Percentiles rank a stretch among this genome's conserved stretches.
These are phyloP conservation scores for Nothophytophthora sp. DNA, from an alignment of 352 stramenopile genomes.

Conservation along the genomic window DNA sequence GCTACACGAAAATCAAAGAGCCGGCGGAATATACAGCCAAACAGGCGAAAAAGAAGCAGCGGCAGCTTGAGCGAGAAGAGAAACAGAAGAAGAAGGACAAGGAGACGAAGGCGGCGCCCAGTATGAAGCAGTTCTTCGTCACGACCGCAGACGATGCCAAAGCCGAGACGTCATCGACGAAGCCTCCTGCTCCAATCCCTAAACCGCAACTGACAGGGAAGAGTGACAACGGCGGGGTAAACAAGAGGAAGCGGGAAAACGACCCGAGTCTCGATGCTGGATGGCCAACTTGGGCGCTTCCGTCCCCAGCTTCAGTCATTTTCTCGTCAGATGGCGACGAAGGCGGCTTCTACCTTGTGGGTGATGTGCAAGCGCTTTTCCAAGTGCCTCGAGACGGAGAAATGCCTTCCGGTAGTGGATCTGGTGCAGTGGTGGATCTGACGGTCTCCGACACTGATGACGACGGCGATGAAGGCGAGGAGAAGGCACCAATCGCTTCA, in stretches of 20 bases:
- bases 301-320: slow-evolving; percentile 23
- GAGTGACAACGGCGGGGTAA: slow-evolving; percentile 4
- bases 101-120: slow-evolving; percentile 16
- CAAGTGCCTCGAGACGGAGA: slow-evolving; percentile 2
- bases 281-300: neutral
- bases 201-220: slow-evolving; percentile 19
- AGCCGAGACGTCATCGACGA: slow-evolving; percentile 2
- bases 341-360: slow-evolving; percentile 47
- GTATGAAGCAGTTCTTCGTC: slow-evolving; percentile 32
- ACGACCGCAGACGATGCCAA: slow-evolving; percentile 1
- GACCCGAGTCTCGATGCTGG: slow-evolving; percentile 1
- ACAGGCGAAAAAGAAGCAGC: slow-evolving; percentile 59
- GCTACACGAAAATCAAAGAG: slow-evolving; percentile 76
- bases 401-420: neutral
- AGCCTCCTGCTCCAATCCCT: slow-evolving; percentile 9
- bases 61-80: slow-evolving; percentile 16
- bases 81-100: slow-evolving; percentile 32
- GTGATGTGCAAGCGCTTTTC: slow-evolving; percentile 49
- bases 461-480: slow-evolving; percentile 13
- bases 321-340: slow-evolving; percentile 34
- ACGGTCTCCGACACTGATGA: slow-evolving; percentile 34
- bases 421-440: slow-evolving; percentile 25
- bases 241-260: slow-evolving; percentile 16
- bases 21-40: slow-evolving; percentile 55
- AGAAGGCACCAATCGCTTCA: neutral